Evolutionary conservation across 495 filamentous ascomycete genomes (phyloP).

Genomic region (Penicillium cosmopolitanum): DNA sequence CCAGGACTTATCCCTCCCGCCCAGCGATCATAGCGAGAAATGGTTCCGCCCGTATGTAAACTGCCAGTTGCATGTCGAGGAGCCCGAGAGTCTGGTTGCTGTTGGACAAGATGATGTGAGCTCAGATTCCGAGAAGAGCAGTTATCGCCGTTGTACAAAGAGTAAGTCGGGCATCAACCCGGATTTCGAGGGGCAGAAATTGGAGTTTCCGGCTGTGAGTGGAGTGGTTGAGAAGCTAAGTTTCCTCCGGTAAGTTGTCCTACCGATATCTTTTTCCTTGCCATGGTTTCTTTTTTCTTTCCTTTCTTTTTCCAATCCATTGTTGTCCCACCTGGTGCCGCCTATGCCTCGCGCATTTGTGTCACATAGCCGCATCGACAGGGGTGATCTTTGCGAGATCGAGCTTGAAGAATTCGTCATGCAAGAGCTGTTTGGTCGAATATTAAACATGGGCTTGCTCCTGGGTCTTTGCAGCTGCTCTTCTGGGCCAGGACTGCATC

Average conservation of each 20-base stretch:
- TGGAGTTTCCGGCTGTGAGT: constrained; percentile 63
- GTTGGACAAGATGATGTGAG: constrained; percentile 42
- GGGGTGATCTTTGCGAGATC: constrained; percentile 1
- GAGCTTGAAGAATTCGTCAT: constrained; percentile 2
- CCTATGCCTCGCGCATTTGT: constrained; percentile 4
- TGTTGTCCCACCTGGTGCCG: background rate
- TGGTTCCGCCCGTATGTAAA: constrained; percentile 79
- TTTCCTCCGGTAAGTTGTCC: constrained; percentile 69
- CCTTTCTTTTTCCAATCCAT: background rate
- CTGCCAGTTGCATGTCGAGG: constrained; percentile 79
- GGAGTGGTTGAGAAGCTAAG: constrained; percentile 76
- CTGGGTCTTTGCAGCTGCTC: constrained; percentile 5
- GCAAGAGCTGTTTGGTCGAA: background rate
- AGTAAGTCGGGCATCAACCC: constrained; percentile 63
- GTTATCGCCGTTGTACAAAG: constrained; percentile 71
- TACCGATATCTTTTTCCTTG: constrained; percentile 2
- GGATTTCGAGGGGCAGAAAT: constrained; percentile 67
- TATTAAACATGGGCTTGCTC: background rate
- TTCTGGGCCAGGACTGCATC: constrained; percentile 2
- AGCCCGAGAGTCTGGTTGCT: constrained; percentile 36
- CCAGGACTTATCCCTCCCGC: constrained; percentile 54
- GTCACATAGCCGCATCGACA: constrained; percentile 2
- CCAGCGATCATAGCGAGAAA: constrained; percentile 55
- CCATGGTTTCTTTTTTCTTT: background rate
- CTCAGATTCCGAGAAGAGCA: constrained; percentile 55